Conservation (phyloP, 192 early-diverging fungal species). For the Gryganskiella cystojenkinii region DNA sequence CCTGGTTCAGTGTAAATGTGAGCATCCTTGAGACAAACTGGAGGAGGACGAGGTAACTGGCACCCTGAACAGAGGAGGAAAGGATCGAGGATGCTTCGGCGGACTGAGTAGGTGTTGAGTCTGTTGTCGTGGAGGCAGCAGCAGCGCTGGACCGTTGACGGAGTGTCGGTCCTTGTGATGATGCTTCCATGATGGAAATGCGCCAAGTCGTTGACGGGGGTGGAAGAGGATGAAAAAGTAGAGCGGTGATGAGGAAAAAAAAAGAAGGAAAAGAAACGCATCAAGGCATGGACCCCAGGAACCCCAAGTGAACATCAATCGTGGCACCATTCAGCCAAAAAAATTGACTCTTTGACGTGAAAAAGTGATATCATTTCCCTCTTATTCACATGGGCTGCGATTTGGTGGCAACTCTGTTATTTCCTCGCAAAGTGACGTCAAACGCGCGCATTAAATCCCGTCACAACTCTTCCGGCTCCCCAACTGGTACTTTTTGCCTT, state of each 20-base stretch:
- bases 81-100: slow-evolving; percentile 51
- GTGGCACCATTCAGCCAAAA: too few relatives aligned
- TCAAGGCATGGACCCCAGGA: too few relatives aligned
- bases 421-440: too few relatives aligned
- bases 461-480: neutral
- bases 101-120: slow-evolving; percentile 5
- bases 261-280: neutral
- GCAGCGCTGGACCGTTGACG: slow-evolving; percentile 13
- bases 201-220: neutral
- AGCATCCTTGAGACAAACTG: slow-evolving; percentile 79
- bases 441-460: too few relatives aligned
- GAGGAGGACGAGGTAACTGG: slow-evolving; percentile 77
- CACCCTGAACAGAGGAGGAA: slow-evolving; percentile 74
- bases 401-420: too few relatives aligned
- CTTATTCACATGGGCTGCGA: too few relatives aligned
- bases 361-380: too few relatives aligned
- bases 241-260: neutral
- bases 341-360: too few relatives aligned
- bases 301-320: too few relatives aligned
- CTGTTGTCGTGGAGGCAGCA: neutral
- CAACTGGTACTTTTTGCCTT: neutral
- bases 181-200: slow-evolving; percentile 22
- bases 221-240: neutral
- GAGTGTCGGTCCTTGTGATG: slow-evolving; percentile 14
- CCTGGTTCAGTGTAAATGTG: slow-evolving; percentile 87